phyloP scores from a whole-genome alignment of 768 basidiomycete genomes.

The Nevesoporus exiguus region DNA sequence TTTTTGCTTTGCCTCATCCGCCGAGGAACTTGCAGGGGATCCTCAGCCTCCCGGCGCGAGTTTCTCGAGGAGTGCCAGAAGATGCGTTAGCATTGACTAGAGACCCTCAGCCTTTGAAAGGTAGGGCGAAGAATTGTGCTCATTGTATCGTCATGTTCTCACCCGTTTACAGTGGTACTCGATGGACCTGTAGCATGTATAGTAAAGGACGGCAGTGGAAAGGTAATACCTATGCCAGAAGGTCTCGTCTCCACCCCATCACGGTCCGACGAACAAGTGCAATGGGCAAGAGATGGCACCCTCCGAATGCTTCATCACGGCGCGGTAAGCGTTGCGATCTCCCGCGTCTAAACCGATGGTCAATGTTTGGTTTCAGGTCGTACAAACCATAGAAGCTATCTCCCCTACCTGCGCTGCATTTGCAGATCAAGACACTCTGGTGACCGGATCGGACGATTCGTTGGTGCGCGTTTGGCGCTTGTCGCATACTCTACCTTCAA shows the following conservation, averaged over 20 bases:
- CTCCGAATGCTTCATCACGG: slow-evolving; percentile 62
- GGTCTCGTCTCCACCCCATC: slow-evolving; percentile 57
- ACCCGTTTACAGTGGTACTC: slow-evolving; percentile 39
- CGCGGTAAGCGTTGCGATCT: slow-evolving; percentile 40
- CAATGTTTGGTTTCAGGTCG: slow-evolving; percentile 41
- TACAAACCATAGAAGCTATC: slow-evolving; percentile 74
- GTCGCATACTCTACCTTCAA: slow-evolving; percentile 29
- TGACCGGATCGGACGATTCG: slow-evolving; percentile 78
- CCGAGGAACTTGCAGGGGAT: slow-evolving; percentile 66
- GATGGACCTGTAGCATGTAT: slow-evolving; percentile 39
- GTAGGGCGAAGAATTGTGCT: slow-evolving; percentile 32
- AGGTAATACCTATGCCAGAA: slow-evolving; percentile 58
- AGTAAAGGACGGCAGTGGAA: slow-evolving; percentile 42
- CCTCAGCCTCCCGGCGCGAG: slow-evolving; percentile 68
- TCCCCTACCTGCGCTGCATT: slow-evolving; percentile 74
- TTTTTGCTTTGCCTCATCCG: slow-evolving; percentile 78
- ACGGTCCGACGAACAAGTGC: slow-evolving; percentile 63
- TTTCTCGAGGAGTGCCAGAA: slow-evolving; percentile 77
- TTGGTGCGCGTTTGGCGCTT: slow-evolving; percentile 83
- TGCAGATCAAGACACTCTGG: slow-evolving; percentile 66
- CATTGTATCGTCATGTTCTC: background rate
- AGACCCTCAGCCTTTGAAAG: slow-evolving; percentile 51
- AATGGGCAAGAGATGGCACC: slow-evolving; percentile 60
- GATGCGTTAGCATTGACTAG: slow-evolving; percentile 70
- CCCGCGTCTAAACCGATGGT: background rate